Percentiles rank a stretch among this genome's conserved stretches.
Conservation (phyloP, 2,329 filamentous ascomycete species). For the Talaromyces verruculosus region DNA sequence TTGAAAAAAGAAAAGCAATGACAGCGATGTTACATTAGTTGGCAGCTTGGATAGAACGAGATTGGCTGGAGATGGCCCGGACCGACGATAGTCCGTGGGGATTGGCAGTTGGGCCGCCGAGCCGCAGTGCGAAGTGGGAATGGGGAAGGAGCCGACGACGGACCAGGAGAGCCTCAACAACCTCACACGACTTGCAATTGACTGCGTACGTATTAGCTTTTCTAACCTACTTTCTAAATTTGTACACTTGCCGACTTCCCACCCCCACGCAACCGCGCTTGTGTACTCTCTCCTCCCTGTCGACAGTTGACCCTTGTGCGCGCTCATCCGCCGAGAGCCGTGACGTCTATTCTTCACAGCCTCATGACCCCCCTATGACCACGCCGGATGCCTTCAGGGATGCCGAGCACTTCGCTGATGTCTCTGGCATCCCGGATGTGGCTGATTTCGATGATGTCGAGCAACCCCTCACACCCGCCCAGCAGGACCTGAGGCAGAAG, state of each 20-base stretch:
- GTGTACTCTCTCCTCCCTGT: slow-evolving; percentile 2
- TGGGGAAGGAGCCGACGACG: background rate
- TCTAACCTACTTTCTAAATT: background rate
- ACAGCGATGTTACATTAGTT: background rate
- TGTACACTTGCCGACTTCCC: background rate
- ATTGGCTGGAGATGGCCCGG: slow-evolving; percentile 7
- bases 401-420: slow-evolving; percentile 50
- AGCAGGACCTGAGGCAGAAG: slow-evolving; percentile 34
- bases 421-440: slow-evolving; percentile 41
- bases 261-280: background rate
- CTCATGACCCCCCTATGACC: slow-evolving; percentile 50
- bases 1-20: background rate
- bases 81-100: slow-evolving; percentile 16
- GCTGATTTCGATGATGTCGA: slow-evolving; percentile 20
- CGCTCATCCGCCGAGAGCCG: background rate
- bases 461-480: slow-evolving; percentile 9
- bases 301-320: background rate
- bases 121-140: slow-evolving; percentile 15
- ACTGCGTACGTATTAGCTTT: background rate
- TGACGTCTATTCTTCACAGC: slow-evolving; percentile 18
- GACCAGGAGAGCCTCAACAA: slow-evolving; percentile 18
- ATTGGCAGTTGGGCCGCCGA: background rate
- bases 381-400: slow-evolving; percentile 48
- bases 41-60: background rate
- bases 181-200: background rate